These are phyloP conservation scores for Hirsutella rhossiliensis DNA, from an alignment of 2,329 filamentous ascomycete species.

Conservation along the genomic window DNA sequence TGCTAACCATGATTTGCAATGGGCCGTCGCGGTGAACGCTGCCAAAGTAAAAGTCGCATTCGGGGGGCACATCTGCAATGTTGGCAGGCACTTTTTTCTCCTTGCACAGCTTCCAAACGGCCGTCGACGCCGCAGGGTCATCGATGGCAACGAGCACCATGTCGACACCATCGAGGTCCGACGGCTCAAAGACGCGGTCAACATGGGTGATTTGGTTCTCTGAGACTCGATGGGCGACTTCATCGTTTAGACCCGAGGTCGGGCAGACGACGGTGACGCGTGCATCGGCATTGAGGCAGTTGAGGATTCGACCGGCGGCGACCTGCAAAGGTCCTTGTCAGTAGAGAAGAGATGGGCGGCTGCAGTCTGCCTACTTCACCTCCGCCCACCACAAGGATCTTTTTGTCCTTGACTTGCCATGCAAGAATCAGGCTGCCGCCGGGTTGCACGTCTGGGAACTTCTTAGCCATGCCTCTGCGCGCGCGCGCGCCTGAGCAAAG, in stretches of 20 bases:
- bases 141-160: slow-evolving; percentile 94
- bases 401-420: slow-evolving; percentile 87
- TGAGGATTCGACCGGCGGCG: slow-evolving; percentile 84
- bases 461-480: slow-evolving; percentile 22
- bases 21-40: slow-evolving; percentile 91
- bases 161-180: slow-evolving; percentile 69
- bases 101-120: slow-evolving; percentile 91
- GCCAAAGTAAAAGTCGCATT: slow-evolving; percentile 99
- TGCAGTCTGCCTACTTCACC: slow-evolving; percentile 58
- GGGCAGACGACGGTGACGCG: slow-evolving; percentile 79
- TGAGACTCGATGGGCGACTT: slow-evolving; percentile 72
- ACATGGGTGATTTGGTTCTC: slow-evolving; percentile 66
- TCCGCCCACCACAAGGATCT: slow-evolving; percentile 84
- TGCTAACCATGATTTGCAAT: slow-evolving; percentile 96
- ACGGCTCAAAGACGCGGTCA: slow-evolving; percentile 72
- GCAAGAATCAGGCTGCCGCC: slow-evolving; percentile 89
- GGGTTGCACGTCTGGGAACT: slow-evolving; percentile 72
- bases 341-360: slow-evolving; percentile 2
- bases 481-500: neutral
- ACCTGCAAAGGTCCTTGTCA: slow-evolving; percentile 46
- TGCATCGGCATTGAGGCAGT: slow-evolving; percentile 91
- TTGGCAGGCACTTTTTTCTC: slow-evolving; percentile 75
- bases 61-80: slow-evolving; percentile 90
- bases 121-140: slow-evolving; percentile 78
- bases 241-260: slow-evolving; percentile 66